Conservation (phyloP, 2,329 filamentous ascomycete genomes). For the Hymenoscyphus scutula region DNA sequence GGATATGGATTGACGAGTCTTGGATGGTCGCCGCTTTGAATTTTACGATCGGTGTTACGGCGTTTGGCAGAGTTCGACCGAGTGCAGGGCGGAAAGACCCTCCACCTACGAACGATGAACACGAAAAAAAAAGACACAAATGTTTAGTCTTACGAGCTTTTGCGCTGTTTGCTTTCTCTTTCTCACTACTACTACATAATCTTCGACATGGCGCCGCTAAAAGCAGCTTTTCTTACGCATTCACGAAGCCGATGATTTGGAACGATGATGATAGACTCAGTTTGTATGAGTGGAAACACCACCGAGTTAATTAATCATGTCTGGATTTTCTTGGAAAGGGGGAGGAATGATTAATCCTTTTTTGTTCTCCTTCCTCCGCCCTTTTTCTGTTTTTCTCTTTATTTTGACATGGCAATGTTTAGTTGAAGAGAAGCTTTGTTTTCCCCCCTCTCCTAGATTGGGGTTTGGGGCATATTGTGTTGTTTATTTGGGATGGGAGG, state of each 20-base stretch:
- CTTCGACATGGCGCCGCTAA: slow-evolving; percentile 15
- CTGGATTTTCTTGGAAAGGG: slow-evolving; percentile 2
- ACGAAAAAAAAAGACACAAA: slow-evolving; percentile 24
- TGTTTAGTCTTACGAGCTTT: slow-evolving; percentile 14
- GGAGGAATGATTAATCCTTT: not conserved
- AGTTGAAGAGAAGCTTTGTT: not conserved
- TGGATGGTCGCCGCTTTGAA: slow-evolving; percentile 30
- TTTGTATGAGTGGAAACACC: slow-evolving; percentile 7
- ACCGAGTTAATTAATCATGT: slow-evolving; percentile 11
- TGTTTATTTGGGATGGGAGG: not conserved
- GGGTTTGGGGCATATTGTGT: not conserved
- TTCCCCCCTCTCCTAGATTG: not conserved
- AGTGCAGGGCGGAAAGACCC: slow-evolving; percentile 10
- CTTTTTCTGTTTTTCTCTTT: not conserved
- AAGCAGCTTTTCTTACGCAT: slow-evolving; percentile 29
- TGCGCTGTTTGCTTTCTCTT: slow-evolving; percentile 19
- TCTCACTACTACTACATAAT: slow-evolving; percentile 26
- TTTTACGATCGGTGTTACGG: slow-evolving; percentile 25
- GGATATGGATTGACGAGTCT: slow-evolving; percentile 32
- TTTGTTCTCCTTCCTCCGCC: not conserved
- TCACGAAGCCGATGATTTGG: slow-evolving; percentile 31
- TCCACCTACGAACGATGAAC: slow-evolving; percentile 20
- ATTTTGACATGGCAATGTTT: not conserved
- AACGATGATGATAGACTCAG: slow-evolving; percentile 26
- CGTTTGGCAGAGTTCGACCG: slow-evolving; percentile 29